phyloP scores from a whole-genome alignment of 2,329 filamentous ascomycete genomes.

The Hymenoscyphus linearis region DNA sequence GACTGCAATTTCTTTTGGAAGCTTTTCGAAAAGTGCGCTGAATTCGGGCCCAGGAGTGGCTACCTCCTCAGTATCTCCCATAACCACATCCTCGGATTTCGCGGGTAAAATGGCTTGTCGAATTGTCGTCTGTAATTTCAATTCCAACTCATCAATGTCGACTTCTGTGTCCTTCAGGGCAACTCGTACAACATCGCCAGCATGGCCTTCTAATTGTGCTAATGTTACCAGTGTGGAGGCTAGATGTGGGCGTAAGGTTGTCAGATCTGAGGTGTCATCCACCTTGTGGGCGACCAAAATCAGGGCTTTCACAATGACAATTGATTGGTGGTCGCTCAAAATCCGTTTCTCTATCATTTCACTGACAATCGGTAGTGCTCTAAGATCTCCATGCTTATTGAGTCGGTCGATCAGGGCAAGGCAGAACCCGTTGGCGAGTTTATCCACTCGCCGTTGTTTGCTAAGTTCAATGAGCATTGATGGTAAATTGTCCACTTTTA shows the following conservation, averaged over 20 bases:
- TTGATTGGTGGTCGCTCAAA: slow-evolving; percentile 57
- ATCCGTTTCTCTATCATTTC: slow-evolving; percentile 55
- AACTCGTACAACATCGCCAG: slow-evolving; percentile 60
- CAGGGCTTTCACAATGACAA: slow-evolving; percentile 61
- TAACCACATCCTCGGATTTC: slow-evolving; percentile 46
- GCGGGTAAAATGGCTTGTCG: slow-evolving; percentile 50
- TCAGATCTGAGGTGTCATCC: slow-evolving; percentile 49
- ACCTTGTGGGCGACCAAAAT: slow-evolving; percentile 56
- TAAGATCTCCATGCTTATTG: slow-evolving; percentile 53
- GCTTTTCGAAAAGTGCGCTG: slow-evolving; percentile 18
- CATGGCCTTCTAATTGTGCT: slow-evolving; percentile 51
- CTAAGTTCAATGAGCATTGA: slow-evolving; percentile 56
- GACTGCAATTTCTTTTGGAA: slow-evolving; percentile 33
- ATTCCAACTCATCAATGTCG: slow-evolving; percentile 69
- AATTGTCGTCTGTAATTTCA: slow-evolving; percentile 67
- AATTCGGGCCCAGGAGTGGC: slow-evolving; percentile 29
- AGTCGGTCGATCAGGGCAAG: slow-evolving; percentile 58
- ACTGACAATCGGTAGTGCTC: slow-evolving; percentile 54
- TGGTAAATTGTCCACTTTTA: slow-evolving; percentile 58
- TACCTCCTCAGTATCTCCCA: slow-evolving; percentile 37
- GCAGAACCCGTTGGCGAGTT: slow-evolving; percentile 66
- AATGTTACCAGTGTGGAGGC: slow-evolving; percentile 63
- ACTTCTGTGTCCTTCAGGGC: slow-evolving; percentile 62
- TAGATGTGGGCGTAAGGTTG: slow-evolving; percentile 55
- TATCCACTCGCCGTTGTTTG: slow-evolving; percentile 62